Base-by-base conservation (phyloP, 306 rosid species). In the Dryas drummondii region DNA sequence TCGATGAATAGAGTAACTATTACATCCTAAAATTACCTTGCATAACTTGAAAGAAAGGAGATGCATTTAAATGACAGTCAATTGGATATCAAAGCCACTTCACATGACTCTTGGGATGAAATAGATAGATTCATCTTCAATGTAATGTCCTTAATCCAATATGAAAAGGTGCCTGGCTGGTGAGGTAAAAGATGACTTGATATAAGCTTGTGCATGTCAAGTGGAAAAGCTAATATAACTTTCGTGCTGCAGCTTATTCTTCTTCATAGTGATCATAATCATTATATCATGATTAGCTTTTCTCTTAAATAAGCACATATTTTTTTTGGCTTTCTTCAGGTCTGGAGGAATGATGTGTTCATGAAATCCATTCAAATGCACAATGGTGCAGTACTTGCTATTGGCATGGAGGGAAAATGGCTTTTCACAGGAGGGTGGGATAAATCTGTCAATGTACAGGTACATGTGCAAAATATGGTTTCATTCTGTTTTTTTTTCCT, bases 371-470 rank as follows among this genome's bases (percentile, higher is more conserved):
- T 87, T 73, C 68, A 79, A 73, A 54, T 88, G 85, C 97, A 94
- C 64, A 77, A 78, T 55, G 94, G 96, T 77, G 87, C 96, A 42
- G 84, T 88, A 66, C 88, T 90, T 82, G 87, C 96, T 15, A 75
- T 69, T 79, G 78, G 84, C 59, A 75, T 88, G 87, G 84, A 83
- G 63, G 94, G 89, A 12, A 86, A 84, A 71, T 82, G 85, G 83
- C 91, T 94, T n/a, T 84, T 83, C 85, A 90, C 94, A 11, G 98
- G 97, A 55, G 96, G 98, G 40, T 71, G 94, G 88, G 97, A 91
- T 81, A 94, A 88, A 90, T 82, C 65, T 64, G 71, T 94, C 72
- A 87, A 88, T 80, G 83, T 89, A 77, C 98, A 94, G 97, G 98
- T 94, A 87, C 79, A 52, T 71, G 50, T 81, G 60, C 72, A 63